These are phyloP conservation scores for Zygnema circumcarinatum DNA, from an alignment of 139 green algal species.

Conservation along the genomic window DNA sequence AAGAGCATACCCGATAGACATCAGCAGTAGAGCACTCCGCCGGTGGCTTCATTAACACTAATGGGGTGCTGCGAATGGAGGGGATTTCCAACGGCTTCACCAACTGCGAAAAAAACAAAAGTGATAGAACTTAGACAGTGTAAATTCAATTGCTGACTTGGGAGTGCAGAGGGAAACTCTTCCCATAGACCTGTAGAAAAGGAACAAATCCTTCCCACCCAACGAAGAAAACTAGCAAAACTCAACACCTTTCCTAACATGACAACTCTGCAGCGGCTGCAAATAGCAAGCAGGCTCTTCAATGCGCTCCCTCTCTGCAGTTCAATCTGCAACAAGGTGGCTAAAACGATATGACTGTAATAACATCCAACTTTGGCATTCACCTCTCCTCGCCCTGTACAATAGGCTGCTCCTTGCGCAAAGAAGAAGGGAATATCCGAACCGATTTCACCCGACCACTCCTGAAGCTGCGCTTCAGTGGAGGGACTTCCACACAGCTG, in stretches of 20 bases:
- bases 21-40: slow-evolving; percentile 74
- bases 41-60: slow-evolving; percentile 84
- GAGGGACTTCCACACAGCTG: slow-evolving; percentile 81
- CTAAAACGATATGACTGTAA: no score
- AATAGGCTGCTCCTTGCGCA: slow-evolving; percentile 90
- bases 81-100: slow-evolving; percentile 88
- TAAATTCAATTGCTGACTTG: slow-evolving; percentile 3
- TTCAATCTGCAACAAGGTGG: no score
- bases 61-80: slow-evolving; percentile 77
- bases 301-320: no score
- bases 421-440: slow-evolving; percentile 98
- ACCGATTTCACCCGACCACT: slow-evolving; percentile 93
- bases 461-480: slow-evolving; percentile 79
- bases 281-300: no score
- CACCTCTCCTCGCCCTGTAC: slow-evolving; percentile 80
- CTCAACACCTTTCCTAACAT: no score
- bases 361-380: no score
- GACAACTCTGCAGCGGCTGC: no score
- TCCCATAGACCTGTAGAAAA: neutral
- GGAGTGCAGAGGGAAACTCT: neutral
- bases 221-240: no score
- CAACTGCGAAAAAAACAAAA: slow-evolving; percentile 76
- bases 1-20: slow-evolving; percentile 85
- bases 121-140: neutral
- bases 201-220: no score